Percentiles rank a stretch among this genome's conserved stretches.
Evolutionary conservation across 139 green algal species (phyloP).

Genomic region (Diplosphaera chodatii): DNA sequence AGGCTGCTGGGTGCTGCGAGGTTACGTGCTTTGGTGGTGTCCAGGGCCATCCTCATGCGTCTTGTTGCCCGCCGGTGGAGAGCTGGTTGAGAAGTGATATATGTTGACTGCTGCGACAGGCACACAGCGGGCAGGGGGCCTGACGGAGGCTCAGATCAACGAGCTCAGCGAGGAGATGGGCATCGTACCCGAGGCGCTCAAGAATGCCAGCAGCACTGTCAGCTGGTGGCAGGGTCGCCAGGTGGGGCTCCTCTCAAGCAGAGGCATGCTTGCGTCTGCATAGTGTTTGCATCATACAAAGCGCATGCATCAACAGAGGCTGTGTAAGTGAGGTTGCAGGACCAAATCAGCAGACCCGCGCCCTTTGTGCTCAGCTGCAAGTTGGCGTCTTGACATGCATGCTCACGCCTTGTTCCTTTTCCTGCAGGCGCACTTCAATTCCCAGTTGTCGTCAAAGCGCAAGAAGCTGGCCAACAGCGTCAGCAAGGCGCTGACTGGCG

Average conservation of each 20-base stretch:
- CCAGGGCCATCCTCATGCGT: no score
- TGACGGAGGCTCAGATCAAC: constrained; percentile 64
- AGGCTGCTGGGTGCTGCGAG: no score
- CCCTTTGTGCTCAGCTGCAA: no score
- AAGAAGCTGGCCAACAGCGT: background rate
- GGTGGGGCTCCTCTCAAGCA: background rate
- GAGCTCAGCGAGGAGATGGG: constrained; percentile 32
- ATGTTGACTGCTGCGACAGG: constrained; percentile 11
- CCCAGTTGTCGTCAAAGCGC: background rate
- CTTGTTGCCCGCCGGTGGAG: no score
- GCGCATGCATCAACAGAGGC: no score
- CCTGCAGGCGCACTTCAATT: background rate
- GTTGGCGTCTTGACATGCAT: no score
- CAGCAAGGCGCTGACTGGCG: background rate
- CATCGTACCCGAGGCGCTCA: constrained; percentile 6
- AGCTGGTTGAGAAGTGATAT: no score
- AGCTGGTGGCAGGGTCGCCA: constrained; percentile 74
- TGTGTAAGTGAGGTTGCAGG: no score
- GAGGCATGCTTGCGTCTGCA: background rate
- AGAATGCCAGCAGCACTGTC: constrained; percentile 53
- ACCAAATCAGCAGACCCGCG: no score
- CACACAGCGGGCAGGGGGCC: constrained; percentile 31
- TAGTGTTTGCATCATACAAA: no score
- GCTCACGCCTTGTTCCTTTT: no score
- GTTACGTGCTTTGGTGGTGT: no score